Evolutionary conservation across 208 protist genomes (phyloP), one percentile per base, ranked within the genome.

Genomic region (Naegleria lovaniensis): DNA sequence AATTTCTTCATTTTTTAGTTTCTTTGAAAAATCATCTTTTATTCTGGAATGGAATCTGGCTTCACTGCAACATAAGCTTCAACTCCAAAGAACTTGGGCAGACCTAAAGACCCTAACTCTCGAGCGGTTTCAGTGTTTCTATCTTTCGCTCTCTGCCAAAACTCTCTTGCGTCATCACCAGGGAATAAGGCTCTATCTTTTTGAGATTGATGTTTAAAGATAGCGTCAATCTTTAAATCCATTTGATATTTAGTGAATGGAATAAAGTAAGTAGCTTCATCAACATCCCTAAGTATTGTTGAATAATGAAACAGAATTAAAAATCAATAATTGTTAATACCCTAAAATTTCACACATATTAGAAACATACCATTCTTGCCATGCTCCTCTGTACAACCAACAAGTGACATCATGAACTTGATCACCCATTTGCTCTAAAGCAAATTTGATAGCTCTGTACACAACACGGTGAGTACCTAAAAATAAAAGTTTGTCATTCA

Each of bases 141-240:
- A 15, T 91, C 92, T 83, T 93, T 92, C n/a, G 94, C 91, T 51
- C 94, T 39, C 19, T 95, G 51, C 93, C 93, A 96, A 88, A 95
- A 95, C 55, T 94, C 94, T 43, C 93, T 36, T 33, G 75, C 43
- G 91, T 95, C 94, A 76, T 89, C 90, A 15, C 94, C 94, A 5
- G 94, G 94, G 40, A 94, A 95, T 0, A 95, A 59, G 9, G 94
- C 92, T 5, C 59, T 40, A 91, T 96, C 94, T 85, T 96, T 95
- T 93, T 95, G 94, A n/a, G 90, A 94, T 93, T 96, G 93, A 90
- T 95, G 94, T 67, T 93, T 94, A 19, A 93, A 95, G 51, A 96
- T 96, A 29, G 90, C 87, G 40, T 94, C 41, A 36, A 93, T 39
- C 90, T 95, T 95, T 11, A 90, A 75, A 38, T 91, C 59, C 38